These are phyloP conservation scores for Penicillium italicum DNA, from an alignment of 2,329 filamentous ascomycete species.

Conservation along the genomic window DNA sequence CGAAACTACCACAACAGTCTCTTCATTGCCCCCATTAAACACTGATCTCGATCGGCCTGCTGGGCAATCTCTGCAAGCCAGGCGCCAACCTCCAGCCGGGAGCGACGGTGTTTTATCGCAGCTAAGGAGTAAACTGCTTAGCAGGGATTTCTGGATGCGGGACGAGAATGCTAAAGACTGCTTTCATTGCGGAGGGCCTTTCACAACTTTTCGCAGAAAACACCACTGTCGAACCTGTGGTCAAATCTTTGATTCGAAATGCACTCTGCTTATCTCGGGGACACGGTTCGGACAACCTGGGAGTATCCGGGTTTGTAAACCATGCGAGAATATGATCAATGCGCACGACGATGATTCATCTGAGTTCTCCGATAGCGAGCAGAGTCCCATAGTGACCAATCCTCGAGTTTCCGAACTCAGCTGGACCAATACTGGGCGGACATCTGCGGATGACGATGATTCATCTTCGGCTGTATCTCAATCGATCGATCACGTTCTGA, in stretches of 20 bases:
- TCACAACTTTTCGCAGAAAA: constrained; percentile 90
- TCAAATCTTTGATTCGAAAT: constrained; percentile 98
- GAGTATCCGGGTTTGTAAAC: constrained; percentile 84
- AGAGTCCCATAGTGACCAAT: constrained; percentile 60
- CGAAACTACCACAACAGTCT: constrained; percentile 46
- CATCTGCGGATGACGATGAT: constrained; percentile 48
- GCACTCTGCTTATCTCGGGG: constrained; percentile 85
- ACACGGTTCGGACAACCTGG: constrained; percentile 82
- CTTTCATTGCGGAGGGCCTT: constrained; percentile 84
- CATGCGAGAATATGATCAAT: constrained; percentile 86
- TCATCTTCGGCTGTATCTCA: constrained; percentile 46
- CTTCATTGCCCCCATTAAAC: constrained; percentile 31
- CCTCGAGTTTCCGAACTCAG: constrained; percentile 61
- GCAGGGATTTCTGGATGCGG: constrained; percentile 98
- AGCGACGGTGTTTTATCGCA: constrained; percentile 49
- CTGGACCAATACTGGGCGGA: constrained; percentile 42
- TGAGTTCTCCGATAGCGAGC: constrained; percentile 73
- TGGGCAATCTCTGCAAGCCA: constrained; percentile 18
- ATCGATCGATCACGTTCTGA: constrained; percentile 45
- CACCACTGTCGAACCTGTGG: constrained; percentile 93
- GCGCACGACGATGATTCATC: constrained; percentile 87
- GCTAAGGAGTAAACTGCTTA: constrained; percentile 81
- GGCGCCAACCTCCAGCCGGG: constrained; percentile 16
- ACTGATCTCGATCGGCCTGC: constrained; percentile 26
- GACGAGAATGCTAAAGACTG: constrained; percentile 98